Evolutionary conservation across 495 filamentous ascomycete species (phyloP).

Genomic region (Bombardia bombarda): DNA sequence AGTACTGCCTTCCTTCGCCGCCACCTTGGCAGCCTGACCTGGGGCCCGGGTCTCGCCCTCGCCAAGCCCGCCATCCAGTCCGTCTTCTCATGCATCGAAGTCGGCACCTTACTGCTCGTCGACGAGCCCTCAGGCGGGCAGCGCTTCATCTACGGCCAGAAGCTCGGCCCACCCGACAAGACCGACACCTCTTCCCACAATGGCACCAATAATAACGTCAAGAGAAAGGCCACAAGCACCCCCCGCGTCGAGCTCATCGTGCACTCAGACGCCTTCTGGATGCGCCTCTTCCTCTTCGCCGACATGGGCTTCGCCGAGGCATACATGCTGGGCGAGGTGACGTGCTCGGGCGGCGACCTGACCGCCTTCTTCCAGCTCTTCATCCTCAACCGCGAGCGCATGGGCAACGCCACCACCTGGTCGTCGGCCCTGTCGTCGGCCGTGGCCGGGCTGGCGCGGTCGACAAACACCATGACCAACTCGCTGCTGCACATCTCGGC

Average conservation of each 20-base stretch:
- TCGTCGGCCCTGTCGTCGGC: slow-evolving; percentile 48
- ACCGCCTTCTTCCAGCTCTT: slow-evolving; percentile 62
- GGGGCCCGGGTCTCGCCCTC: slow-evolving; percentile 28
- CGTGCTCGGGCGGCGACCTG: slow-evolving; percentile 53
- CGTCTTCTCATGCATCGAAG: slow-evolving; percentile 31
- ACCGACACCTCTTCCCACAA: slow-evolving; percentile 2
- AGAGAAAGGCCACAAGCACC: slow-evolving; percentile 11
- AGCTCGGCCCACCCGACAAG: slow-evolving; percentile 8
- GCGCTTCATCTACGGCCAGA: slow-evolving; percentile 24
- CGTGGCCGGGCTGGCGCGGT: slow-evolving; percentile 44
- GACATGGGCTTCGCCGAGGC: slow-evolving; percentile 72
- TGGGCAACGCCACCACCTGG: slow-evolving; percentile 50
- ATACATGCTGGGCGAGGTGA: slow-evolving; percentile 62
- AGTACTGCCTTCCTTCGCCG: slow-evolving; percentile 25
- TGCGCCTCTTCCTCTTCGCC: slow-evolving; percentile 53
- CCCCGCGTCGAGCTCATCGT: slow-evolving; percentile 42
- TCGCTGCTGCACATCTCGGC: slow-evolving; percentile 56
- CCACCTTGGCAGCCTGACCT: slow-evolving; percentile 28
- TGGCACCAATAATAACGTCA: slow-evolving; percentile 11
- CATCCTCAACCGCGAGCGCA: slow-evolving; percentile 50
- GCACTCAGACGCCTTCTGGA: slow-evolving; percentile 56
- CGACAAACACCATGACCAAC: slow-evolving; percentile 56
- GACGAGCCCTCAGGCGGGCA: slow-evolving; percentile 27
- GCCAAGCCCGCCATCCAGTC: slow-evolving; percentile 32
- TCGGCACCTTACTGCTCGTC: slow-evolving; percentile 34